phyloP scores from a whole-genome alignment of 768 basidiomycete genomes.

The Suillus placidus region DNA sequence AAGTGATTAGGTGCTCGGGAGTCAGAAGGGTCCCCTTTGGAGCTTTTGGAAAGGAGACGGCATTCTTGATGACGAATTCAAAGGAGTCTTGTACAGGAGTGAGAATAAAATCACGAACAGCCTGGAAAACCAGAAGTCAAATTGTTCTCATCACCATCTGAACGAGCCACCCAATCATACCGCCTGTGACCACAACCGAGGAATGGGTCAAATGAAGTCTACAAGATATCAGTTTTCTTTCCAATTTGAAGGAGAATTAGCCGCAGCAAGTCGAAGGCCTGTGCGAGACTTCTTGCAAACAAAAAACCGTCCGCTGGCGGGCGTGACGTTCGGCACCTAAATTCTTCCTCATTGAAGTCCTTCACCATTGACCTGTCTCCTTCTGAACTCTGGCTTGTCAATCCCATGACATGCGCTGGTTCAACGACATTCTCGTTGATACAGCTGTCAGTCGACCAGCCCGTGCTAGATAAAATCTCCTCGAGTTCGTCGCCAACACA shows the following conservation, averaged over 20 bases:
- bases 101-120: slow-evolving; percentile 53
- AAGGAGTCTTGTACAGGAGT: slow-evolving; percentile 45
- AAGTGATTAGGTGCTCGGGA: slow-evolving; percentile 54
- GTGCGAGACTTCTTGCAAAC: slow-evolving; percentile 49
- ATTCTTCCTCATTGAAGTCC: slow-evolving; percentile 58
- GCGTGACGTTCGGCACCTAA: slow-evolving; percentile 1
- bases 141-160: slow-evolving; percentile 24
- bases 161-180: slow-evolving; percentile 57
- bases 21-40: slow-evolving; percentile 45
- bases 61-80: slow-evolving; percentile 57
- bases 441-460: slow-evolving; percentile 63
- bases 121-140: slow-evolving; percentile 22
- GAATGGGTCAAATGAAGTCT: slow-evolving; percentile 56
- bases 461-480: slow-evolving; percentile 50
- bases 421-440: slow-evolving; percentile 65
- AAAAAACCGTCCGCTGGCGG: too few relatives aligned
- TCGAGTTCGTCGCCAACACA: slow-evolving; percentile 59
- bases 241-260: neutral
- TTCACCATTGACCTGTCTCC: slow-evolving; percentile 48
- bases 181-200: slow-evolving; percentile 55
- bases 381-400: slow-evolving; percentile 41
- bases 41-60: slow-evolving; percentile 53
- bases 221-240: neutral
- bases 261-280: slow-evolving; percentile 61
- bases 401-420: slow-evolving; percentile 46